phyloP scores from a whole-genome alignment of 768 basidiomycete species.

The Suillus tomentosus region DNA sequence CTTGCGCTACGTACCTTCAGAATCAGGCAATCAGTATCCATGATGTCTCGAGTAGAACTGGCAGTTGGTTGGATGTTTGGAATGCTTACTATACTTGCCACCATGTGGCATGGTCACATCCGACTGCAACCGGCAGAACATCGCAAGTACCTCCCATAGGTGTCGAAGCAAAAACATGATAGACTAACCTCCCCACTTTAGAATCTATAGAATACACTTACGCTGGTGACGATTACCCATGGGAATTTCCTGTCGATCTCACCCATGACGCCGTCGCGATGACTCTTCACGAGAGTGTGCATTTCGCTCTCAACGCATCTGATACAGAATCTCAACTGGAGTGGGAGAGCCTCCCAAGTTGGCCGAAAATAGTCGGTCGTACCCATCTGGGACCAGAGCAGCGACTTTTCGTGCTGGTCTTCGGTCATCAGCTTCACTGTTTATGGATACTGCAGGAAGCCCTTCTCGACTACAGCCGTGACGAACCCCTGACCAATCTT shows the following conservation, averaged over 20 bases:
- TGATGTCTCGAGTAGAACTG: neutral
- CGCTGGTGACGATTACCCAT: neutral
- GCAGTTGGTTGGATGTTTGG: neutral
- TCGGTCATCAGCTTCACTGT: neutral
- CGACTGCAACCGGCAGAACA: neutral
- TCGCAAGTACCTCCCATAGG: neutral
- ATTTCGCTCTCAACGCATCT: neutral
- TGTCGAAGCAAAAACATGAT: neutral
- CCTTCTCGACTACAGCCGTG: neutral
- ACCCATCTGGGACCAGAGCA: neutral
- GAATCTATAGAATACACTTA: slow-evolving; percentile 1
- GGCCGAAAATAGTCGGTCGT: neutral
- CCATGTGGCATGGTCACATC: neutral
- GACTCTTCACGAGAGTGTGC: slow-evolving; percentile 9
- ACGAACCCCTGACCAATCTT: neutral
- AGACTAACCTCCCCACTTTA: neutral
- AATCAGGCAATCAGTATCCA: neutral
- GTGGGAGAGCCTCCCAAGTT: neutral
- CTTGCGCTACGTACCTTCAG: neutral
- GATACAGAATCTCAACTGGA: neutral
- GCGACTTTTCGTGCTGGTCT: neutral
- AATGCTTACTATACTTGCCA: neutral
- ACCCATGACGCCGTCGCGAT: slow-evolving; percentile 12
- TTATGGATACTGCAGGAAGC: neutral
- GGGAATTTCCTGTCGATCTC: neutral